A percentile compares a stretch with the other conserved stretches of the same genome.
Conservation (phyloP, 2,329 filamentous ascomycete genomes). For the Exutisphaerella laricina region DNA sequence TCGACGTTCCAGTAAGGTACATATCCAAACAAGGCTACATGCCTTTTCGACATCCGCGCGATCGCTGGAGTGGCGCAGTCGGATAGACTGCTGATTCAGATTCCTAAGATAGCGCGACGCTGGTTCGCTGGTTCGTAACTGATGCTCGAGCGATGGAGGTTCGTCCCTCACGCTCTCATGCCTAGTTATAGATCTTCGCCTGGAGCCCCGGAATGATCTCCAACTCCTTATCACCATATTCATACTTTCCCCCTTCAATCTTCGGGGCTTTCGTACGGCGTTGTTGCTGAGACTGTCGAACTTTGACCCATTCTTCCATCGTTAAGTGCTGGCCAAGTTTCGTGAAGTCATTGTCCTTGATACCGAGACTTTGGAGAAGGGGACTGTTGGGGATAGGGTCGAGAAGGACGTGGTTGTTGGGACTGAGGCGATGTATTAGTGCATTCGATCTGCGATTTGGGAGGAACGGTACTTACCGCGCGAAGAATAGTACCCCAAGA, state of each 20-base stretch:
- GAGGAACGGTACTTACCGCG: constrained; percentile 39
- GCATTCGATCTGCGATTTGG: too few species aligned
- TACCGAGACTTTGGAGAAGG: constrained; percentile 32
- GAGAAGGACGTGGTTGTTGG: constrained; percentile 37
- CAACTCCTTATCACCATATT: constrained; percentile 29
- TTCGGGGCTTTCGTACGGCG: constrained; percentile 35
- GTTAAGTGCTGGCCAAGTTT: constrained; percentile 37
- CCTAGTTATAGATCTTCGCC: constrained; percentile 29
- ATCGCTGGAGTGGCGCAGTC: too few species aligned
- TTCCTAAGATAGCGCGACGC: too few species aligned
- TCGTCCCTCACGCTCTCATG: too few species aligned
- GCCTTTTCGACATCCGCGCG: too few species aligned
- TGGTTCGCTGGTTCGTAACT: too few species aligned
- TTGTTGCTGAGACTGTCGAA: constrained; percentile 34
- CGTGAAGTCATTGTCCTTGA: constrained; percentile 30
- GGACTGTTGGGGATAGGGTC: constrained; percentile 37
- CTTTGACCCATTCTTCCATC: constrained; percentile 43
- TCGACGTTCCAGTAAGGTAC: too few species aligned
- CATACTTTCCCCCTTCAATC: constrained; percentile 35
- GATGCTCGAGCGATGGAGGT: too few species aligned
- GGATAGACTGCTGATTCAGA: too few species aligned
- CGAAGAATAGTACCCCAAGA: constrained; percentile 49
- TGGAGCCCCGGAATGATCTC: constrained; percentile 35
- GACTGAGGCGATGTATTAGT: constrained; percentile 19
- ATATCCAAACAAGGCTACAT: too few species aligned